phyloP scores from a whole-genome alignment of 306 rosid genomes.

The Acacia acuminata region DNA sequence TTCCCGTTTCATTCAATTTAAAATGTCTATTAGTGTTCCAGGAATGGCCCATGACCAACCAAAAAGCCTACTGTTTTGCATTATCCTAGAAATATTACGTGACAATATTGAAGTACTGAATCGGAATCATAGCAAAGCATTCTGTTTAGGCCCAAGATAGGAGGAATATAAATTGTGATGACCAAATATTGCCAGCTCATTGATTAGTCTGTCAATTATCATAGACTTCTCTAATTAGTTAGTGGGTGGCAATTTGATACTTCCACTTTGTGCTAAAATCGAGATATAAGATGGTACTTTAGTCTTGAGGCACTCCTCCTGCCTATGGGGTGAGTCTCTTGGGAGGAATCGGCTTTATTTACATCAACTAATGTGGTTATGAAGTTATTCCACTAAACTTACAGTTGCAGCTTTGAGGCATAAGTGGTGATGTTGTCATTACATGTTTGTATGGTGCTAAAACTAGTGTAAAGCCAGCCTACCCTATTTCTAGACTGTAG shows the following conservation, averaged over 20 bases:
- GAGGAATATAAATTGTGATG: background rate
- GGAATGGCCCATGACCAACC: background rate
- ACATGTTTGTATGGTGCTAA: background rate
- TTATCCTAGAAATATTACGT: background rate
- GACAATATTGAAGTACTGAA: background rate
- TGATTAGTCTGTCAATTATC: background rate
- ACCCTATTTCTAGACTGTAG: background rate
- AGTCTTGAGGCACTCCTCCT: background rate
- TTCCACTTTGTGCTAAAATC: background rate
- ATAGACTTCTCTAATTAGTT: background rate
- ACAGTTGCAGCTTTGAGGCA: background rate
- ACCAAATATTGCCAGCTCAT: background rate
- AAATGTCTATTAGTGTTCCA: background rate
- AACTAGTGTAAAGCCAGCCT: background rate
- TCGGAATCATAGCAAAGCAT: background rate
- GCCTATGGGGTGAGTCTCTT: background rate
- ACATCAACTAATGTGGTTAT: background rate
- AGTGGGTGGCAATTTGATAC: background rate
- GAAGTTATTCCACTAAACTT: background rate
- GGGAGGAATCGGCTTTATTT: background rate
- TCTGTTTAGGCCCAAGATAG: background rate
- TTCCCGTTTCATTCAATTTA: background rate
- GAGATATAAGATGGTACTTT: background rate
- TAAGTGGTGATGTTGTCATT: background rate
- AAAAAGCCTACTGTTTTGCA: background rate